These are phyloP conservation scores for Globisporangium cederbergense DNA, from an alignment of 352 stramenopile species.

Conservation along the genomic window DNA sequence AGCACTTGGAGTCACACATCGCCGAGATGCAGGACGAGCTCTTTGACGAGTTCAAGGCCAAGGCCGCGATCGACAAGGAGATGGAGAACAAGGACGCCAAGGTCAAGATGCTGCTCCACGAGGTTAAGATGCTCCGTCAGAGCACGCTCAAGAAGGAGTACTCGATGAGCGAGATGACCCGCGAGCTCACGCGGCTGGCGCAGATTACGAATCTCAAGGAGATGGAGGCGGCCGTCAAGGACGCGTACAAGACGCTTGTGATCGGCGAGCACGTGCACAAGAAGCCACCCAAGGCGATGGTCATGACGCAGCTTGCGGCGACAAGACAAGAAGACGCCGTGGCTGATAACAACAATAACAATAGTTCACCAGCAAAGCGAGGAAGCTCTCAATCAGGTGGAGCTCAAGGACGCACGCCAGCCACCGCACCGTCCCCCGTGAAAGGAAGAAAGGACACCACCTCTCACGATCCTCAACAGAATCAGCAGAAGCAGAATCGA, in stretches of 20 bases:
- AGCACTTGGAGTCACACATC: constrained; percentile 56
- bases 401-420: neutral
- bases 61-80: constrained; percentile 58
- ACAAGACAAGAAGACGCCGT: neutral
- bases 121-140: constrained; percentile 74
- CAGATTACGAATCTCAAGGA: constrained; percentile 80
- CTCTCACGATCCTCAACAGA: neutral
- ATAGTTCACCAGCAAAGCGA: constrained; percentile 6
- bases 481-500: constrained; percentile 2
- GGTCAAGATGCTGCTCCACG: constrained; percentile 66
- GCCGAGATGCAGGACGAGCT: constrained; percentile 77
- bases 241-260: constrained; percentile 71
- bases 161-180: constrained; percentile 72
- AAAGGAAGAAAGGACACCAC: constrained; percentile 10
- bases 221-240: constrained; percentile 75
- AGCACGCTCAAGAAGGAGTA: constrained; percentile 80
- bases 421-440: constrained; percentile 13
- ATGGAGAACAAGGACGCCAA: constrained; percentile 72
- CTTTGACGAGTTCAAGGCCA: constrained; percentile 65
- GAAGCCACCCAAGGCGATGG: constrained; percentile 36
- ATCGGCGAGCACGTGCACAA: constrained; percentile 67
- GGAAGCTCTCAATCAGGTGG: neutral
- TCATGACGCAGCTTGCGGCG: constrained; percentile 10
- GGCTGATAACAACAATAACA: constrained; percentile 1
- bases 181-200: constrained; percentile 65